Percentiles rank a stretch among this genome's conserved stretches.
Evolutionary conservation across 1,284 basidiomycete species (phyloP).

Genomic region (Agroathelia rolfsii): DNA sequence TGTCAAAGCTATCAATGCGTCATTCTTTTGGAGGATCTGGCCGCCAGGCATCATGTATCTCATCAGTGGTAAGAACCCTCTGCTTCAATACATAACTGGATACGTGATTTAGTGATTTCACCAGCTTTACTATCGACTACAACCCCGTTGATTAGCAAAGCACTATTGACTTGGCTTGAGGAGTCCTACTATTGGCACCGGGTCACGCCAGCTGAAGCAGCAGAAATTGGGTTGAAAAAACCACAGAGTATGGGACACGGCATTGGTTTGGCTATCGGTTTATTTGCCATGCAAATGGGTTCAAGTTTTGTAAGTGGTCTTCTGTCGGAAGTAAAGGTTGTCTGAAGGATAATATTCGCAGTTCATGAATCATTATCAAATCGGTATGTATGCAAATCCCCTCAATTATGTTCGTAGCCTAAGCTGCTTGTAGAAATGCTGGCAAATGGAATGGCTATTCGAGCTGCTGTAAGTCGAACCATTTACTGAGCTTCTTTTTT

Average conservation of each 20-base stretch:
- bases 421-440: slow-evolving; percentile 22
- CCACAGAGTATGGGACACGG: slow-evolving; percentile 35
- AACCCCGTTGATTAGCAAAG: slow-evolving; percentile 26
- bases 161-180: slow-evolving; percentile 29
- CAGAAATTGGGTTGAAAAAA: slow-evolving; percentile 14
- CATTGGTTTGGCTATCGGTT: slow-evolving; percentile 36
- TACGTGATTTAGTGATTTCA: not conserved
- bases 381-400: slow-evolving; percentile 15
- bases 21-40: slow-evolving; percentile 28
- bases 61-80: slow-evolving; percentile 17
- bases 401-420: not conserved
- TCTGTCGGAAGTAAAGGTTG: not conserved
- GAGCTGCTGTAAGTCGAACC: slow-evolving; percentile 23
- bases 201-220: slow-evolving; percentile 15
- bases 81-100: not conserved
- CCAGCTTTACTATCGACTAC: slow-evolving; percentile 21
- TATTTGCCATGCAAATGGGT: slow-evolving; percentile 44
- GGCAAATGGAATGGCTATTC: slow-evolving; percentile 23
- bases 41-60: slow-evolving; percentile 24
- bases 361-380: slow-evolving; percentile 25
- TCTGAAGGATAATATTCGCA: slow-evolving; percentile 6
- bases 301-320: slow-evolving; percentile 21
- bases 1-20: slow-evolving; percentile 26
- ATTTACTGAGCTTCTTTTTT: slow-evolving; percentile 5
- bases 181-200: slow-evolving; percentile 23